These are phyloP conservation scores for Meripilus lineatus DNA, from an alignment of 1,284 basidiomycete species.

Conservation along the genomic window DNA sequence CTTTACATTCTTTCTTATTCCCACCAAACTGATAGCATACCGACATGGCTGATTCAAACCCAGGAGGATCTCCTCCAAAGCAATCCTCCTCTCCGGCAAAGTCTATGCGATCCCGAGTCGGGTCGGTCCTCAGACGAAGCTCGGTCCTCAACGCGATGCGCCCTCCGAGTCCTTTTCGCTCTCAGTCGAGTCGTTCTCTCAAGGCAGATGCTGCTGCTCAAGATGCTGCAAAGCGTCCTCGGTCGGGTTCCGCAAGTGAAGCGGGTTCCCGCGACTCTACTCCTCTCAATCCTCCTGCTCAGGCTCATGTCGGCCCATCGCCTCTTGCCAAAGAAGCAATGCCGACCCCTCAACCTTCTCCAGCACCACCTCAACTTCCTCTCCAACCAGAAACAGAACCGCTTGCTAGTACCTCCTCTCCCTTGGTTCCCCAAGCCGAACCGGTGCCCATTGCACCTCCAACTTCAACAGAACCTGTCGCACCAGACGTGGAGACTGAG, in stretches of 20 bases:
- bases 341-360: not conserved
- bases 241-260: constrained; percentile 1
- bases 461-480: not conserved
- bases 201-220: constrained; percentile 23
- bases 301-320: constrained; percentile 18
- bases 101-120: constrained; percentile 30
- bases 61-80: too few relatives aligned
- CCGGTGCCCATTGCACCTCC: constrained; percentile 5
- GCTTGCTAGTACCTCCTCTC: constrained; percentile 2
- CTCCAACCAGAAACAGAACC: constrained; percentile 1
- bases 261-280: constrained; percentile 2
- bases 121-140: constrained; percentile 44
- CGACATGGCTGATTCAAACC: too few relatives aligned
- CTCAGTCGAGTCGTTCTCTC: constrained; percentile 25
- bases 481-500: not conserved
- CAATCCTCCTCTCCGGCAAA: constrained; percentile 12
- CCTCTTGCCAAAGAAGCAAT: constrained; percentile 15
- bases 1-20: too few relatives aligned
- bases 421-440: constrained; percentile 1
- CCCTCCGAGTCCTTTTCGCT: constrained; percentile 24
- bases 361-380: constrained; percentile 7
- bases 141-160: constrained; percentile 40
- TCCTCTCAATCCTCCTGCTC: constrained; percentile 10
- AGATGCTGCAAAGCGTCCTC: not conserved
- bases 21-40: too few relatives aligned